Percentiles rank a stretch among this genome's conserved stretches.
These are phyloP conservation scores for Ceratorhiza oryzae-sativae DNA, from an alignment of 1,284 basidiomycete species.

Conservation along the genomic window DNA sequence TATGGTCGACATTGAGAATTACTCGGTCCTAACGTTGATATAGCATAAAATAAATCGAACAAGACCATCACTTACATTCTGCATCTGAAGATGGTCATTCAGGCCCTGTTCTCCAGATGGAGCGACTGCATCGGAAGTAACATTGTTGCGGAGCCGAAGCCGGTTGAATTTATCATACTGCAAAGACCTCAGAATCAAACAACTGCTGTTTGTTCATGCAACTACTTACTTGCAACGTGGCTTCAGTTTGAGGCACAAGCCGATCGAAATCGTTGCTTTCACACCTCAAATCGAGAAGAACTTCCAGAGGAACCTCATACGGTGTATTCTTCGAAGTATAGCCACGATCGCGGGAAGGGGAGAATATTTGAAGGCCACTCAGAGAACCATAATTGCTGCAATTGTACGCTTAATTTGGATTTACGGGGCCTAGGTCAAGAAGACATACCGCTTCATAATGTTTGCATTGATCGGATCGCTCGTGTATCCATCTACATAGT, in stretches of 20 bases:
- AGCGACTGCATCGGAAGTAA: conserved; percentile 58
- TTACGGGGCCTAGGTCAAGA: not conserved
- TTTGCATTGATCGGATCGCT: conserved; percentile 82
- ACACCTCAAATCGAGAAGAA: conserved; percentile 83
- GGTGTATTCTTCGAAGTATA: conserved; percentile 55
- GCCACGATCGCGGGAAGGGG: conserved; percentile 62
- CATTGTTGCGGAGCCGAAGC: conserved; percentile 78
- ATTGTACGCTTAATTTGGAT: not conserved
- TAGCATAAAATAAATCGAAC: no score
- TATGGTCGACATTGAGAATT: conserved; percentile 79
- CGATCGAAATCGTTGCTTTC: conserved; percentile 87
- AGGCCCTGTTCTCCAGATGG: conserved; percentile 52
- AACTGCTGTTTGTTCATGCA: not conserved
- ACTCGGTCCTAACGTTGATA: conserved; percentile 74
- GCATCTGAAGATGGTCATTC: conserved; percentile 76
- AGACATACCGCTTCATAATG: conserved; percentile 79
- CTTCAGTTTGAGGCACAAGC: conserved; percentile 88
- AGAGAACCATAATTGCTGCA: conserved; percentile 75
- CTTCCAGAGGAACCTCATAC: conserved; percentile 82
- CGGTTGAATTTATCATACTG: conserved; percentile 96
- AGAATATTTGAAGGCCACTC: conserved; percentile 87
- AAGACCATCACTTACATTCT: conserved; percentile 78
- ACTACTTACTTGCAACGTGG: conserved; percentile 59
- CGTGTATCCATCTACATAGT: conserved; percentile 62
- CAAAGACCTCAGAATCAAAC: not conserved